Evolutionary conservation across 768 basidiomycete genomes (phyloP), one percentile per base, ranked within the genome.

Genomic region (Pilatotrama ljubarskyi): DNA sequence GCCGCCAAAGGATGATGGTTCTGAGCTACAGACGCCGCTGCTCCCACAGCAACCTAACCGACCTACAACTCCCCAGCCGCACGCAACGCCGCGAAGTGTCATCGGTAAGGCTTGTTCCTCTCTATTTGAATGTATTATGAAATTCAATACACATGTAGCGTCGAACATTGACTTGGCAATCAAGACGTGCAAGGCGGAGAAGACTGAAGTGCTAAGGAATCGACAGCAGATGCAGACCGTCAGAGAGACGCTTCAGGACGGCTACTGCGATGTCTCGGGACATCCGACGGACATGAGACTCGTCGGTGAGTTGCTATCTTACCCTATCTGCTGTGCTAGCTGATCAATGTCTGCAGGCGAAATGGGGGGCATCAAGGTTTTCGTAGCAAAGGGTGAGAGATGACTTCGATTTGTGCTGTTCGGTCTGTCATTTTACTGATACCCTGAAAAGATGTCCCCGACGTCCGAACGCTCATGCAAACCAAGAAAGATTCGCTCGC

Each of bases 231-330:
- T 92, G 87, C 82, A 83, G 59, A 76, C 79, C 48, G 82, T 95
- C 32, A 87, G 83, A 64, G 91, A 92, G 68, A 84, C 85, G 8
- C 68, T 89, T n/a, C 78, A 90, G 62, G 89, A 91, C 62, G 87
- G 89, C 2, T 94, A 93, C 67, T 93, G 92, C 63, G 92, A 94
- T 71, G 73, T 86, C 13, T 87, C 86, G 50, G 90, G 88, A 1
- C 76, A 80, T 43, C 77, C 77, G 17, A 83, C 82, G 8, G 82
- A 91, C 68, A 73, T 93, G 53, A 79, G 76, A 32, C 71, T 81
- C 41, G 76, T 86, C n/a, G 91, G 90, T 85, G 62, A 46, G 57
- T 53, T 50, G 62, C 36, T 36, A 44, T 11, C 42, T 53, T 54
- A 49, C 5, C 37, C 43, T 36, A 26, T n/a, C 22, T 13, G 22